Conservation (phyloP, 306 rosid genomes). For the Quercus alba region DNA sequence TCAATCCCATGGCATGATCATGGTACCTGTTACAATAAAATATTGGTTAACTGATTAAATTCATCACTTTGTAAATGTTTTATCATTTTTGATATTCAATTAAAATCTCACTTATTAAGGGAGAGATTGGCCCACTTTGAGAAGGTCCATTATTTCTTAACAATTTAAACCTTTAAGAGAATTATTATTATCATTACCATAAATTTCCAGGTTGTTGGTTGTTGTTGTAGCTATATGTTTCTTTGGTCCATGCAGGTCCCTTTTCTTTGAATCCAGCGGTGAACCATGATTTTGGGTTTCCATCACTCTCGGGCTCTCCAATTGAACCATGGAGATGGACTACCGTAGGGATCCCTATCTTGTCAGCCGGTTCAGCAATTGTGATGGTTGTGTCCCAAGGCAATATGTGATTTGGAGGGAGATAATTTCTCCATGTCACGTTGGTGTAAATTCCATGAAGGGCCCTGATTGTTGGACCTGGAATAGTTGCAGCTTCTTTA, state of each 20-base stretch:
- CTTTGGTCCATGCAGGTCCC: conserved; percentile 35
- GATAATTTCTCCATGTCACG: conserved; percentile 48
- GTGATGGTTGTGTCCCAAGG: conserved; percentile 55
- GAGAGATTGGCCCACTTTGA: too few relatives aligned
- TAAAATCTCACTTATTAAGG: too few relatives aligned
- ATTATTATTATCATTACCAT: conserved; percentile 7
- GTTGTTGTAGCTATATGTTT: conserved; percentile 35
- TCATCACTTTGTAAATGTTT: too few relatives aligned
- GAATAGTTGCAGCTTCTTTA: conserved; percentile 34
- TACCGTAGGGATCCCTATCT: conserved; percentile 47
- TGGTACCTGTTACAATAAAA: conserved; percentile 21
- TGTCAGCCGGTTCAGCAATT: conserved; percentile 19
- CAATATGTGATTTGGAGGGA: conserved; percentile 42
- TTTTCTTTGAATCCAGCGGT: conserved; percentile 24
- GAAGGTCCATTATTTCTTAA: too few relatives aligned
- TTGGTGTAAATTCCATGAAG: conserved; percentile 30
- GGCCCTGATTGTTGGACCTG: conserved; percentile 56
- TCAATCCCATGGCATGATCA: conserved; percentile 53
- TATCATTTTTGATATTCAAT: too few relatives aligned
- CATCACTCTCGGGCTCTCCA: conserved; percentile 42
- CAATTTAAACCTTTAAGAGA: too few relatives aligned
- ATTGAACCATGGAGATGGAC: conserved; percentile 54
- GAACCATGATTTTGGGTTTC: conserved; percentile 43
- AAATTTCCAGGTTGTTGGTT: conserved; percentile 50
- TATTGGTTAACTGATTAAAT: too few relatives aligned